phyloP scores from a whole-genome alignment of 2,329 filamentous ascomycete species.

The Fusarium chuoi region DNA sequence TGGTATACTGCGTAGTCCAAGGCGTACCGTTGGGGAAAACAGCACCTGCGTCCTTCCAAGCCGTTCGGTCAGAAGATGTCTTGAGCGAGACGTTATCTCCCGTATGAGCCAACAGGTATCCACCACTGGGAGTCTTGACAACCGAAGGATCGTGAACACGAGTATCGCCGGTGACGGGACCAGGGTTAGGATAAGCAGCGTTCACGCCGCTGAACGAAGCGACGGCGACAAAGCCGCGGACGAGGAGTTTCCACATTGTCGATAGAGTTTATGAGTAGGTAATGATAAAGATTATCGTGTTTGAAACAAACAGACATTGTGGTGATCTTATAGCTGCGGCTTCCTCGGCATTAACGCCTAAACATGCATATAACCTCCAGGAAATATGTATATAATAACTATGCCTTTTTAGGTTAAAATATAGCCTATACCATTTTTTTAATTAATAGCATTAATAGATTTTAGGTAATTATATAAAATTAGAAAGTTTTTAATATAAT shows the following conservation, averaged over 20 bases:
- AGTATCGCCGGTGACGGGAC: conserved; percentile 40
- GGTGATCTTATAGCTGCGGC: conserved; percentile 2
- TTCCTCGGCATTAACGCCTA: too few species aligned
- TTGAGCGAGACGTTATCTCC: conserved; percentile 45
- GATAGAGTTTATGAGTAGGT: not conserved
- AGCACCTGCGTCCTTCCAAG: conserved; percentile 44
- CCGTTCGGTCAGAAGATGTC: conserved; percentile 47
- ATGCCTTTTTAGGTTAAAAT: too few species aligned
- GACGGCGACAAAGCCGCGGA: conserved; percentile 39
- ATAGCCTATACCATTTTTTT: too few species aligned
- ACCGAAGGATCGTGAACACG: conserved; percentile 46
- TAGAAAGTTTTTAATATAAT: too few species aligned
- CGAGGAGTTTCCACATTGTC: conserved; percentile 32
- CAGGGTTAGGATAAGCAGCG: conserved; percentile 30
- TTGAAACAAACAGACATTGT: not conserved
- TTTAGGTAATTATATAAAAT: too few species aligned
- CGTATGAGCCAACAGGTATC: conserved; percentile 44
- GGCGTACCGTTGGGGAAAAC: conserved; percentile 47
- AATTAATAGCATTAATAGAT: too few species aligned
- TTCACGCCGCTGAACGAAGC: conserved; percentile 15
- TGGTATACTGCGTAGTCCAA: conserved; percentile 47
- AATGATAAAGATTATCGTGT: not conserved
- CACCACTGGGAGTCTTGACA: conserved; percentile 44
- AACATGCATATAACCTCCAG: too few species aligned
- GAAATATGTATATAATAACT: too few species aligned